Evolutionary conservation across 2,329 filamentous ascomycete genomes (phyloP), one percentile per base, ranked within the genome.

Genomic region (Clonostachys rosea): DNA sequence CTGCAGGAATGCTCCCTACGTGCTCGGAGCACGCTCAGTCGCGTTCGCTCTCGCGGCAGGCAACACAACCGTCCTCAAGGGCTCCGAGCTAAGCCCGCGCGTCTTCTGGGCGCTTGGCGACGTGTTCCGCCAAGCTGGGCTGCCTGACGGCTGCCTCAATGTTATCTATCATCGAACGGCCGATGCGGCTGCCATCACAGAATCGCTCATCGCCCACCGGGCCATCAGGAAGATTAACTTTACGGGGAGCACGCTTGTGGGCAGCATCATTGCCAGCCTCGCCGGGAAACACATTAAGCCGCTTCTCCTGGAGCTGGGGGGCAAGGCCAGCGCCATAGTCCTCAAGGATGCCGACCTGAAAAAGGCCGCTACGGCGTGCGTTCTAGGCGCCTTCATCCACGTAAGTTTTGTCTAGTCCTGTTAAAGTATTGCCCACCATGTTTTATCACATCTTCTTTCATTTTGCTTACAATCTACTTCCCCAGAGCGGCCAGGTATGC

Each of bases 221-320:
- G 71, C 73, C 0, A 69, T 95, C 48, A 86, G 83, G 62, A 95
- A 95, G 70, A 75, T 95, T 62, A 94, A 90, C 68, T 95, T 95
- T 65, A 95, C 90, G 0, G 90, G 90, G 34, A 87, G 81, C 57
- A 91, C 89, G 0, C 64, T 64, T 0, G 84, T 94, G 1, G 90
- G 90, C 1, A 77, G 81, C 34, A 85, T 90, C 59, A 82, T 95
- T 48, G 86, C 81, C 10, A 72, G 75, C 17, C 74, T 80, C 9
- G 87, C 87, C 0, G 90, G 86, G 30, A 80, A 86, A 60, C 69
- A 86, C 56, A 73, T 94, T 39, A 95, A 95, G 72, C 89, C 89
- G 0, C 77, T 87, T 1, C 70, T 95, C 2, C 76, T 95, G 57
- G 90, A 95, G 64, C 73, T 95, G 1, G 90, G 91, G 5, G 90